phyloP scores from a whole-genome alignment of 306 rosid genomes.

The Vigna mungo region DNA sequence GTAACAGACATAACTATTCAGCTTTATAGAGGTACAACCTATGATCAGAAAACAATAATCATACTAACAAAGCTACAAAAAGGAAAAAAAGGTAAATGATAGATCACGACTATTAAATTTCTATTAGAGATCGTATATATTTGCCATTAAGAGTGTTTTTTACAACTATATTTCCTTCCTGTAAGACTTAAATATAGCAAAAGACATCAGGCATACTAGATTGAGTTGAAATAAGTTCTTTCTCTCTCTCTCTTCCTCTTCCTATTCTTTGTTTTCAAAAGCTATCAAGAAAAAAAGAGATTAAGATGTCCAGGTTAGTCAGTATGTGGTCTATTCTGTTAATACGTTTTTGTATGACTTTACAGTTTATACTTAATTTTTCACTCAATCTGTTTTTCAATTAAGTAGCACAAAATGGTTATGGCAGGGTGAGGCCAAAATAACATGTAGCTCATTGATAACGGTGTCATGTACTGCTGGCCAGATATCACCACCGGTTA shows the following conservation, averaged over 20 bases:
- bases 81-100: conserved; percentile 31
- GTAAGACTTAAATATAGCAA: conserved; percentile 45
- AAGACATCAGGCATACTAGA: conserved; percentile 37
- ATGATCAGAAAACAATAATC: conserved; percentile 15
- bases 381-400: conserved; percentile 41
- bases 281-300: no score
- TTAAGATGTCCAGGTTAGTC: neutral
- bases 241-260: neutral
- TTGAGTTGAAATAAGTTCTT: conserved; percentile 13
- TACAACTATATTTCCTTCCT: conserved; percentile 46
- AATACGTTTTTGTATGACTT: neutral
- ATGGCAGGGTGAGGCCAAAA: no score
- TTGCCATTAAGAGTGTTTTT: no score
- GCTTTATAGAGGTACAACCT: neutral
- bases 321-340: conserved; percentile 29
- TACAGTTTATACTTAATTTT: conserved; percentile 3
- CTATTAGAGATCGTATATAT: neutral
- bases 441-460: neutral
- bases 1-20: neutral
- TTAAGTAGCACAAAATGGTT: neutral
- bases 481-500: conserved; percentile 11
- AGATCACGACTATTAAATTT: conserved; percentile 49
- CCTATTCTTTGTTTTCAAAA: no score
- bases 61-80: conserved; percentile 44
- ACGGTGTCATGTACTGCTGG: conserved; percentile 1